Evolutionary conservation across 331 rosid genomes (phyloP), one percentile per base, ranked within the genome.

Genomic region (Telfairia occidentalis): DNA sequence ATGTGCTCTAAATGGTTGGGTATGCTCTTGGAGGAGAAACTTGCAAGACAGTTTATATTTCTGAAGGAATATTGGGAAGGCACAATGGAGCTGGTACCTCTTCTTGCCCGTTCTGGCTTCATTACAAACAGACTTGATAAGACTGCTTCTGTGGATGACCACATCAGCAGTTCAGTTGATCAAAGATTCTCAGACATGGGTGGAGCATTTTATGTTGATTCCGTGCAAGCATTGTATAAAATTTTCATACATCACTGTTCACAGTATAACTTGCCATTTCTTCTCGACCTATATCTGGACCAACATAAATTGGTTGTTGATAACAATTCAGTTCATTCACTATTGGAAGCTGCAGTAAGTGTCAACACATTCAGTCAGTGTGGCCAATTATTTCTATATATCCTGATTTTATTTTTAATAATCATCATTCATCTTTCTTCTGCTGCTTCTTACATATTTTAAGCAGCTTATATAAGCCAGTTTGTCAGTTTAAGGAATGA

Each of bases 51-150:
- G 74, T 84, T 91, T 76, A 83, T 94, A 77, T 94, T 94, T 82
- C 50, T 89, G 76, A 94, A 89, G 87, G 97, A 94, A 77, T 86
- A 82, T 78, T 94, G 96, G 98, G 95, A 89, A 81, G 92, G 96
- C 71, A 89, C 96, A 29, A 76, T 78, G 67, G 97, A 89, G 78
- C 80, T 91, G 52, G 83, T 91, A 52, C 74, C 82, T 65, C 88
- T 91, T 83, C 80, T 94, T 80, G 92, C 96, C 49, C 90, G 92
- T 61, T 83, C 96, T 60, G 98, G 97, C 84, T 86, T 85, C 77
- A 80, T 94, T 59, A 81, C 86, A 32, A 81, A 82, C 81, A 66
- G 73, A 67, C 73, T 74, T 83, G 67, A 76, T 83, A 61, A 76
- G 37, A 26, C 67, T 38, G 60, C 77, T 57, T 34, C 75, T 75